Conservation (phyloP, 2,329 filamentous ascomycete genomes). For the Xylaria sp. region DNA sequence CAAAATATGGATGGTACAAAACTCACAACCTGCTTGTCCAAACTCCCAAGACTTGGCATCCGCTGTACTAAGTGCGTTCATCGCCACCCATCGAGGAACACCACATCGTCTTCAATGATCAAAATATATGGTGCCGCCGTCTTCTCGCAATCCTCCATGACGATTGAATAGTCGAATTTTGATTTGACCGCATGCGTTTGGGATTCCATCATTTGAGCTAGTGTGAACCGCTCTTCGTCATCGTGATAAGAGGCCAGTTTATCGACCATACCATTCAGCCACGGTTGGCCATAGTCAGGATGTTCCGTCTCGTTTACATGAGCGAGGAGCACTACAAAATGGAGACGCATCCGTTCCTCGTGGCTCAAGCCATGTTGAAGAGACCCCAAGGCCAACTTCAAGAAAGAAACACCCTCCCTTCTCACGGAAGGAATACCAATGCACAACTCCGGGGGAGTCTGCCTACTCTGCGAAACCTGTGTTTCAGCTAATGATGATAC, state of each 20-base stretch:
- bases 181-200: conserved; percentile 33
- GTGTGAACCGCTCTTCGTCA: conserved; percentile 12
- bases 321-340: conserved; percentile 44
- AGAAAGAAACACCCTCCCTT: conserved; percentile 41
- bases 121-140: conserved; percentile 41
- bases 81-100: conserved; percentile 47
- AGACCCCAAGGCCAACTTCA: conserved; percentile 42
- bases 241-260: conserved; percentile 40
- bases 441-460: conserved; percentile 37
- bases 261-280: conserved; percentile 43
- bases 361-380: conserved; percentile 39
- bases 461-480: neutral
- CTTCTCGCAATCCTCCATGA: conserved; percentile 42
- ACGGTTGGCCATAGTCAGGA: conserved; percentile 37
- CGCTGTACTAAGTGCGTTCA: conserved; percentile 37
- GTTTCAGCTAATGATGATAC: neutral
- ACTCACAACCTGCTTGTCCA: conserved; percentile 39
- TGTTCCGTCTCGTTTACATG: conserved; percentile 41
- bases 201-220: conserved; percentile 20
- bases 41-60: conserved; percentile 37
- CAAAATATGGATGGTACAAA: neutral
- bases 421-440: conserved; percentile 42
- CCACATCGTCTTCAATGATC: conserved; percentile 47
- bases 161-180: conserved; percentile 45
- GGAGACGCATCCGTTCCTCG: conserved; percentile 34